These are phyloP conservation scores for Microdochium nivale DNA, from an alignment of 2,329 filamentous ascomycete species.

Conservation along the genomic window DNA sequence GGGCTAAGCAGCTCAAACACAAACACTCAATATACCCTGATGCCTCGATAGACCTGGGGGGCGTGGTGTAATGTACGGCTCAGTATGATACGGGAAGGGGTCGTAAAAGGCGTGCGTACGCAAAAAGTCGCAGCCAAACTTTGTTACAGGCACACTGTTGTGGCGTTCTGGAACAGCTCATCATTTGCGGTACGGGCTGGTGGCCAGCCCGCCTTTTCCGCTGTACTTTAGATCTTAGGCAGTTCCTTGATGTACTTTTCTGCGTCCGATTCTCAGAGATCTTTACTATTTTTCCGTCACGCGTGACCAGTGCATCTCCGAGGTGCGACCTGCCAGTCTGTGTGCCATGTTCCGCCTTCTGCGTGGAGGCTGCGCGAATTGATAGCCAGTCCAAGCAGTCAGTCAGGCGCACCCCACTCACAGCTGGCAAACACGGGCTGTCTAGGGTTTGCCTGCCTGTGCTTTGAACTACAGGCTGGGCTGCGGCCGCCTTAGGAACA, in stretches of 20 bases:
- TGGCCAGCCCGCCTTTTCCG: constrained; percentile 34
- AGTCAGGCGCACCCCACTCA: too few species aligned
- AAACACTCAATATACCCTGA: constrained; percentile 16
- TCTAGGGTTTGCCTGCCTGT: too few species aligned
- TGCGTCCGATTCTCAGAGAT: constrained; percentile 23
- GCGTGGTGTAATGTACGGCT: constrained; percentile 23
- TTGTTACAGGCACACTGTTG: constrained; percentile 25
- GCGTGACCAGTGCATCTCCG: too few species aligned
- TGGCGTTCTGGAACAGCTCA: constrained; percentile 27
- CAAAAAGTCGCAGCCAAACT: constrained; percentile 37
- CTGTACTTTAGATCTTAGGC: constrained; percentile 57
- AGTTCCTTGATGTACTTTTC: constrained; percentile 38
- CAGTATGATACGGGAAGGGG: constrained; percentile 23
- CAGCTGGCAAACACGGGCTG: too few species aligned
- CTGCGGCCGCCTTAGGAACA: too few species aligned
- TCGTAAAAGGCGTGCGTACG: constrained; percentile 30
- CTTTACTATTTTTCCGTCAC: too few species aligned
- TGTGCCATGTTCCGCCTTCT: too few species aligned
- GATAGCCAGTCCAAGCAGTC: too few species aligned
- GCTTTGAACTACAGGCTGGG: too few species aligned
- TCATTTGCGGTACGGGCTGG: constrained; percentile 29
- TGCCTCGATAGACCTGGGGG: constrained; percentile 32
- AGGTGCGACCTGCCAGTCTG: too few species aligned
- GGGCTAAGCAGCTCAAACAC: constrained; percentile 26
- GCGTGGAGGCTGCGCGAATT: too few species aligned